Evolutionary conservation across 352 stramenopile species (phyloP).

Genomic region (Pilasporangium apinafurcum): DNA sequence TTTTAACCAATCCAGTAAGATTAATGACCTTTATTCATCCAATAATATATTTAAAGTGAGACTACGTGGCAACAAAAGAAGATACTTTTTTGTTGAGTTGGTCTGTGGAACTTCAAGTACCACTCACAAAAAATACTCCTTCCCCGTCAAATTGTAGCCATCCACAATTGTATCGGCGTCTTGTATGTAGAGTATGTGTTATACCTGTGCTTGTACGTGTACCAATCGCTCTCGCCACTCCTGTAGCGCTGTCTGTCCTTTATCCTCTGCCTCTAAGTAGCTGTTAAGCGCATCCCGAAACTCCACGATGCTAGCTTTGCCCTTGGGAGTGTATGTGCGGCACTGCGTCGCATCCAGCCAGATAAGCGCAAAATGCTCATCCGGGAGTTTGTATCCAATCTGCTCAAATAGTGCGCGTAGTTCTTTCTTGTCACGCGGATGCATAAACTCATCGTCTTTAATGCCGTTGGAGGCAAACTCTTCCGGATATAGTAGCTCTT

Average conservation of each 20-base stretch:
- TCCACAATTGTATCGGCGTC: too few species aligned
- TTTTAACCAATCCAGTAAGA: too few species aligned
- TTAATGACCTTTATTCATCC: too few species aligned
- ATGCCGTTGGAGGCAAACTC: conserved; percentile 78
- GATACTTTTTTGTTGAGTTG: too few species aligned
- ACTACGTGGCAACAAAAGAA: too few species aligned
- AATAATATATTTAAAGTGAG: too few species aligned
- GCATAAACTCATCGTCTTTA: conserved; percentile 77
- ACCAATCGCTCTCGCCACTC: conserved; percentile 38
- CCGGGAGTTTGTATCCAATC: conserved; percentile 53
- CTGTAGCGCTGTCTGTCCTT: conserved; percentile 29
- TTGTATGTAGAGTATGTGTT: too few species aligned
- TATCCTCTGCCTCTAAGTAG: conserved; percentile 46
- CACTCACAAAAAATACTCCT: too few species aligned
- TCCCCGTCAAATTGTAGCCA: too few species aligned
- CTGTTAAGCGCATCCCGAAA: conserved; percentile 75
- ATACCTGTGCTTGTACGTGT: too few species aligned
- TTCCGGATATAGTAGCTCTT: conserved; percentile 82
- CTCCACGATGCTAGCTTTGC: conserved; percentile 49
- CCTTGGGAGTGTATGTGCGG: conserved; percentile 32
- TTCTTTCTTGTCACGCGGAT: conserved; percentile 48
- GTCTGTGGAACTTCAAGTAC: too few species aligned
- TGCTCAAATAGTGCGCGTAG: conserved; percentile 60
- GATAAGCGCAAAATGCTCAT: conserved; percentile 66
- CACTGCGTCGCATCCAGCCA: conserved; percentile 48